A percentile compares a stretch with the other conserved stretches of the same genome.
phyloP scores from a whole-genome alignment of 345 rosid genomes.

The Psidium friedrichsthalianum region DNA sequence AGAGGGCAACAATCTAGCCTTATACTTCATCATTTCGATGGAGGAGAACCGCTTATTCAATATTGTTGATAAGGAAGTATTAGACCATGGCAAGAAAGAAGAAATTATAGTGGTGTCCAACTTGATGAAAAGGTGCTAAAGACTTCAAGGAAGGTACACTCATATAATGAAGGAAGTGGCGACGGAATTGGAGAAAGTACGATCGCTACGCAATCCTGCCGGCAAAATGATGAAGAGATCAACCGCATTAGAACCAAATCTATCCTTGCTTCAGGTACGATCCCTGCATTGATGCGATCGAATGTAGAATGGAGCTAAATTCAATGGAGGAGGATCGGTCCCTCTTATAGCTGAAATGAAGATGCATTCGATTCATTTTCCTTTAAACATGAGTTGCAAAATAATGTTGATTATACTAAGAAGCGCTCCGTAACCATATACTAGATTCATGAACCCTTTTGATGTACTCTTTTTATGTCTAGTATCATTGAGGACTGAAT shows the following conservation, averaged over 20 bases:
- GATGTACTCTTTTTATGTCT: too few species aligned
- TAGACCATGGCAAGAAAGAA: not conserved
- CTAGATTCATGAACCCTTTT: not conserved
- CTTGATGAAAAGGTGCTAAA: not conserved
- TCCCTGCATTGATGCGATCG: not conserved
- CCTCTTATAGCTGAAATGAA: not conserved
- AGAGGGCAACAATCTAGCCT: not conserved
- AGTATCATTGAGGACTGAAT: too few species aligned
- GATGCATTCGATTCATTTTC: not conserved
- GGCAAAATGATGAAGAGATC: not conserved
- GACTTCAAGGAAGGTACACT: not conserved
- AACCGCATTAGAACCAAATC: not conserved
- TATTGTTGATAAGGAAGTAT: not conserved
- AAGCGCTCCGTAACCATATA: too few species aligned
- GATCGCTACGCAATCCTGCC: not conserved
- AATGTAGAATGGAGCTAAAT: not conserved
- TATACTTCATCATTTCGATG: not conserved
- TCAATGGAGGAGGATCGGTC: not conserved
- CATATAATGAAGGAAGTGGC: not conserved
- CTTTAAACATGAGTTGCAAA: rapidly evolving
- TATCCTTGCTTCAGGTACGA: not conserved
- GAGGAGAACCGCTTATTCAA: not conserved
- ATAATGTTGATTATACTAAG: not conserved
- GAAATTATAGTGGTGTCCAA: not conserved
- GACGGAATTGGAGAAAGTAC: not conserved